phyloP scores from a whole-genome alignment of 2,329 filamentous ascomycete species.

The Diaporthe destruens region DNA sequence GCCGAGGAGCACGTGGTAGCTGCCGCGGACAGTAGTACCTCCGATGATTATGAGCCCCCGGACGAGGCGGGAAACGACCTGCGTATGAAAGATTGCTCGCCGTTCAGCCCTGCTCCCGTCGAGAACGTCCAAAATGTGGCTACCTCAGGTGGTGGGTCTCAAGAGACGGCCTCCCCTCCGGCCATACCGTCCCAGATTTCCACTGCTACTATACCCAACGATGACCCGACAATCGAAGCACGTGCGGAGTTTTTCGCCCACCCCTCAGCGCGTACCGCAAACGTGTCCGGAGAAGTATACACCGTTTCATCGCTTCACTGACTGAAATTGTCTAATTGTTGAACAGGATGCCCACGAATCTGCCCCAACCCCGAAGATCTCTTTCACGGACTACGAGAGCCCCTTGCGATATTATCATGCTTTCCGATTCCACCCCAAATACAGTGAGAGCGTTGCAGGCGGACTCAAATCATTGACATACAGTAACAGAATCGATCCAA shows the following conservation, averaged over 20 bases:
- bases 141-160: slow-evolving; percentile 46
- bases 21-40: slow-evolving; percentile 47
- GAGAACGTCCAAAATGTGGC: slow-evolving; percentile 48
- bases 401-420: slow-evolving; percentile 86
- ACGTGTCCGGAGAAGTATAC: slow-evolving; percentile 59
- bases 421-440: slow-evolving; percentile 90
- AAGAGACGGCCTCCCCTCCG: slow-evolving; percentile 39
- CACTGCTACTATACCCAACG: slow-evolving; percentile 45
- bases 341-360: slow-evolving; percentile 42
- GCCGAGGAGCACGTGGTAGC: background rate
- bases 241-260: slow-evolving; percentile 41
- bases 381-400: slow-evolving; percentile 78
- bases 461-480: slow-evolving; percentile 93
- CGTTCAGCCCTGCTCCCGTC: slow-evolving; percentile 43
- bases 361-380: slow-evolving; percentile 37
- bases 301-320: slow-evolving; percentile 46
- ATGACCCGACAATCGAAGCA: slow-evolving; percentile 45
- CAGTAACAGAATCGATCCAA: slow-evolving; percentile 87
- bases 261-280: slow-evolving; percentile 38
- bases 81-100: slow-evolving; percentile 41
- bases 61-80: slow-evolving; percentile 51
- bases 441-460: slow-evolving; percentile 74
- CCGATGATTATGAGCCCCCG: slow-evolving; percentile 70
- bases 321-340: slow-evolving; percentile 43
- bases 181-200: slow-evolving; percentile 51